Evolutionary conservation across 441 rosid genomes (phyloP).

Genomic region (Eutrema salsugineum): DNA sequence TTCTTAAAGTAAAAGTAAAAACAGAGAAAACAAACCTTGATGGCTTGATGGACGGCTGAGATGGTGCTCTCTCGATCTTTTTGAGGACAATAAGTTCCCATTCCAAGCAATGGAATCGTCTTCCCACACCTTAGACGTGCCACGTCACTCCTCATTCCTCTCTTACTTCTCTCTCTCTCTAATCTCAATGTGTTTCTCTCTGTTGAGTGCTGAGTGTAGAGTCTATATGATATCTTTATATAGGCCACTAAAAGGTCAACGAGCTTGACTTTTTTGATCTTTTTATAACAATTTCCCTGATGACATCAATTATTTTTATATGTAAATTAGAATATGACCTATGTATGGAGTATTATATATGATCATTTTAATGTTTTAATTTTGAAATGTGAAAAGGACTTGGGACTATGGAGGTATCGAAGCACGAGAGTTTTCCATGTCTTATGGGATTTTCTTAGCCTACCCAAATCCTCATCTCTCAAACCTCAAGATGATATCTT

Average conservation of each 20-base stretch:
- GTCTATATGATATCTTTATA: conserved; percentile 29
- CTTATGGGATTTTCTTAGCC: conserved; percentile 55
- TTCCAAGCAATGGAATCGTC: conserved; percentile 63
- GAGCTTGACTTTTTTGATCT: conserved; percentile 34
- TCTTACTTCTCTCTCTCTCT: not conserved
- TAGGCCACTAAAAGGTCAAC: conserved; percentile 45
- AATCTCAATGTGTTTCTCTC: not conserved
- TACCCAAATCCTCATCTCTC: conserved; percentile 31
- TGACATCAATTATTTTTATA: conserved; percentile 17
- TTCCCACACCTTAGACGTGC: conserved; percentile 61
- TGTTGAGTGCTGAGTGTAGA: conserved; percentile 13
- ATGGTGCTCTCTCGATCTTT: conserved; percentile 46
- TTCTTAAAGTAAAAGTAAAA: not conserved
- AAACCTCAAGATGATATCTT: conserved; percentile 32
- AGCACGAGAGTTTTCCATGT: conserved; percentile 70
- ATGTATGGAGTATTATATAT: conserved; percentile 17
- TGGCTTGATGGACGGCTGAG: conserved; percentile 56
- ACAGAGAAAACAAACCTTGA: conserved; percentile 45
- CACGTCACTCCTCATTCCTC: conserved; percentile 40
- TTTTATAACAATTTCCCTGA: conserved; percentile 8
- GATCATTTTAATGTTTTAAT: not conserved
- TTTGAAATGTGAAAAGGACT: not conserved
- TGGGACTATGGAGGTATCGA: conserved; percentile 32
- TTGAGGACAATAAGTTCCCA: conserved; percentile 67
- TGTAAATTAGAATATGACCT: conserved; percentile 4